A percentile compares a stretch with the other conserved stretches of the same genome.
These are phyloP conservation scores for Chamaecyparis obtusa DNA, from an alignment of 75 land plant genomes.

Conservation along the genomic window DNA sequence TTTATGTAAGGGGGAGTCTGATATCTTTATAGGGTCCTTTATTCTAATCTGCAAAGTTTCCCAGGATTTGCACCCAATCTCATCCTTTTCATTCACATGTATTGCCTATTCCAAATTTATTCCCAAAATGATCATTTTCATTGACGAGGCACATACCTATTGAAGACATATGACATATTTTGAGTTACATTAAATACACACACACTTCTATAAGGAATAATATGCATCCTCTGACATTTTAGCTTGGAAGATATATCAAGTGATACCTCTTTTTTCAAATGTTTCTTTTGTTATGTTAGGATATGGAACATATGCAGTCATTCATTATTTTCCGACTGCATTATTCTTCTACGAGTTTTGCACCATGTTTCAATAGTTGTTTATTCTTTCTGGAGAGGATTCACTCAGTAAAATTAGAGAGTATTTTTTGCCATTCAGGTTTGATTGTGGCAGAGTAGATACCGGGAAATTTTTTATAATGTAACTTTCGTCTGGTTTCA, in stretches of 20 bases:
- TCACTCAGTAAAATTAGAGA: not conserved
- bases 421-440: not conserved
- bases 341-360: not conserved
- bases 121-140: not conserved
- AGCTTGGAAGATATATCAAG: not conserved
- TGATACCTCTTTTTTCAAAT: not conserved
- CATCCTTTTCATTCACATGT: not conserved
- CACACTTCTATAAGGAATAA: not conserved
- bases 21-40: not conserved
- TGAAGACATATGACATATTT: not conserved
- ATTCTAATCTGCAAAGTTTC: not conserved
- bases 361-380: not conserved
- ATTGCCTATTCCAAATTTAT: not conserved
- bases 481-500: conserved; percentile 21
- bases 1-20: not conserved
- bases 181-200: not conserved
- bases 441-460: not conserved
- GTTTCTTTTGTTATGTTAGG: not conserved
- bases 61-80: not conserved
- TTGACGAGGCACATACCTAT: not conserved
- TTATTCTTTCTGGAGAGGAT: not conserved
- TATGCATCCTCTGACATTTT: not conserved
- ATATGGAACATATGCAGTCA: not conserved
- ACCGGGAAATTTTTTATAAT: not conserved
- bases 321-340: not conserved